These are phyloP conservation scores for Saccharum spontaneum DNA, from an alignment of 176 grass and related monocot species.

Conservation along the genomic window DNA sequence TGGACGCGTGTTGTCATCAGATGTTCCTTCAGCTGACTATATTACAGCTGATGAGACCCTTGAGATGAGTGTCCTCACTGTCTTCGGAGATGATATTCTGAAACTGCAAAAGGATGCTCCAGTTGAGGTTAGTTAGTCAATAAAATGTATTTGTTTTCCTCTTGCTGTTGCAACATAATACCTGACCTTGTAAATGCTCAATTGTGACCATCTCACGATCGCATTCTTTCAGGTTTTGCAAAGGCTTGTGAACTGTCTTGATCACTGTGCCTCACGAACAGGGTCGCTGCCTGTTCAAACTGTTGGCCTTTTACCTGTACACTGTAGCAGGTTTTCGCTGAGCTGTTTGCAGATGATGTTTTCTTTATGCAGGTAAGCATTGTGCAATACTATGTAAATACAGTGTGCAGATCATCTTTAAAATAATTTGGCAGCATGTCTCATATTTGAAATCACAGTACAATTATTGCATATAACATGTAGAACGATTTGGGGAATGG, in stretches of 20 bases:
- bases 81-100: slow-evolving; percentile 74
- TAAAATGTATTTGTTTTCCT: slow-evolving; percentile 23
- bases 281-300: slow-evolving; percentile 90
- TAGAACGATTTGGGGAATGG: background rate
- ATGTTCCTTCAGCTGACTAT: slow-evolving; percentile 61
- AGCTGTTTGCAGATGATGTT: slow-evolving; percentile 96
- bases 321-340: slow-evolving; percentile 93
- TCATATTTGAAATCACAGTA: background rate
- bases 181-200: slow-evolving; percentile 17
- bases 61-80: slow-evolving; percentile 87
- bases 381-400: background rate
- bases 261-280: slow-evolving; percentile 94
- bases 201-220: slow-evolving; percentile 13
- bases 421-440: slow-evolving; percentile 15
- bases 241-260: slow-evolving; percentile 88
- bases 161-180: slow-evolving; percentile 9
- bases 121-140: slow-evolving; percentile 58
- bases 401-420: slow-evolving; percentile 1
- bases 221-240: slow-evolving; percentile 75
- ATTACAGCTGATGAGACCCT: slow-evolving; percentile 82
- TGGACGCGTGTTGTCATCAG: slow-evolving; percentile 85
- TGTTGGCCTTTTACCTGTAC: slow-evolving; percentile 83
- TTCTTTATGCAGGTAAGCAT: slow-evolving; percentile 83
- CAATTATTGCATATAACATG: background rate
- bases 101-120: slow-evolving; percentile 85